Conservation (phyloP, 2,329 filamentous ascomycete genomes). For the Pestalotiopsis sp. region DNA sequence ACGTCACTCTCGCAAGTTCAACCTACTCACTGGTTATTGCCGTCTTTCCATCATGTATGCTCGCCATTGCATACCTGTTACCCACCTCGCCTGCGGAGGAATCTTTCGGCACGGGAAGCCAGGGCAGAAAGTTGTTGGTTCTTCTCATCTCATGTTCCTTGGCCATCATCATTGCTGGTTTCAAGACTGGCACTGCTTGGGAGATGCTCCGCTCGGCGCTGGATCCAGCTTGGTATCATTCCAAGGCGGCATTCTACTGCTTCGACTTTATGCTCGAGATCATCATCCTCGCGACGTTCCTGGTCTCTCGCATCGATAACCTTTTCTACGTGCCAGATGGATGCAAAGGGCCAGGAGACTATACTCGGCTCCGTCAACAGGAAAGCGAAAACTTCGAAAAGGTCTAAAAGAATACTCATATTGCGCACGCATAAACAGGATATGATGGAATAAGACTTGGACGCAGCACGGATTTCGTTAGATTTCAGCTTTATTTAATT, state of each 20-base stretch:
- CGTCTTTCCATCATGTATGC: slow-evolving; percentile 20
- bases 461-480: no score
- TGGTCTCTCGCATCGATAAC: slow-evolving; percentile 25
- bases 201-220: slow-evolving; percentile 23
- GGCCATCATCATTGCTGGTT: slow-evolving; percentile 27
- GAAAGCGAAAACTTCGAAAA: background rate
- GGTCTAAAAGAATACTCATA: background rate
- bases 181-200: slow-evolving; percentile 29
- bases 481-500: no score
- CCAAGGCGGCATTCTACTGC: slow-evolving; percentile 36
- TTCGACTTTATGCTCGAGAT: slow-evolving; percentile 37
- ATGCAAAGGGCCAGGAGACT: slow-evolving; percentile 2
- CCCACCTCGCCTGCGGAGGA: slow-evolving; percentile 28
- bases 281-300: slow-evolving; percentile 23
- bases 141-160: slow-evolving; percentile 24
- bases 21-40: background rate
- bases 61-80: slow-evolving; percentile 27
- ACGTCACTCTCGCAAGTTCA: background rate
- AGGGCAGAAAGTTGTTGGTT: slow-evolving; percentile 31
- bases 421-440: no score
- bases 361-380: background rate
- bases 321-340: slow-evolving; percentile 26
- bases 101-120: slow-evolving; percentile 33
- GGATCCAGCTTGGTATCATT: slow-evolving; percentile 32
- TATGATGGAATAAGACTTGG: no score